A percentile compares a stretch with the other conserved stretches of the same genome.
These are phyloP conservation scores for Cicer arietinum DNA, from an alignment of 306 rosid genomes.

Conservation along the genomic window DNA sequence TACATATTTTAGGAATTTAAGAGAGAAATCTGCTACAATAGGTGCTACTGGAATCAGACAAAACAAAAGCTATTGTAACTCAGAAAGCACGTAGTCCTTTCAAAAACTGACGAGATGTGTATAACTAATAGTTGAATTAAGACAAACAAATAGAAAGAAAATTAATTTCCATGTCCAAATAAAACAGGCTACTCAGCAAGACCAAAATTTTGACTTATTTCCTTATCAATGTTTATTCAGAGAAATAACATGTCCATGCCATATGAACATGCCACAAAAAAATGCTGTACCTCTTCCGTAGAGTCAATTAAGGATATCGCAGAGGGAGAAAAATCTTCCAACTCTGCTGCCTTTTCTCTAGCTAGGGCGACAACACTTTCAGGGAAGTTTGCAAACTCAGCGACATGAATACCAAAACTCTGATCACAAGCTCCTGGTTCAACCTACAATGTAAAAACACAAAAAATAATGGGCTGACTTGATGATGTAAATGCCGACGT, in stretches of 20 bases:
- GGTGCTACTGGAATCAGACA: background rate
- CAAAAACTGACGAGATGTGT: background rate
- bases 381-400: conserved; percentile 97
- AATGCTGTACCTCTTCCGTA: conserved; percentile 58
- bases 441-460: conserved; percentile 65
- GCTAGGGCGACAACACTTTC: conserved; percentile 88
- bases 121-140: background rate
- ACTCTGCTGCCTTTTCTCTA: conserved; percentile 93
- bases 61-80: background rate
- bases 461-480: conserved; percentile 24
- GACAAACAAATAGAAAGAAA: background rate
- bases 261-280: conserved; percentile 24
- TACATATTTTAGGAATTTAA: background rate
- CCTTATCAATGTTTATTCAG: conserved; percentile 11
- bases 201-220: background rate
- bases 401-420: conserved; percentile 98
- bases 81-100: conserved; percentile 1
- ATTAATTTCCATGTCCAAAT: background rate
- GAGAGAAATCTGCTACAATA: conserved; percentile 2
- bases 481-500: conserved; percentile 21
- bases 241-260: conserved; percentile 31
- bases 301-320: conserved; percentile 52
- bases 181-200: background rate
- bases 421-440: conserved; percentile 99
- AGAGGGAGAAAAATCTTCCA: conserved; percentile 90